These are phyloP conservation scores for Bertia moriformis DNA, from an alignment of 2,329 filamentous ascomycete genomes.

Conservation along the genomic window DNA sequence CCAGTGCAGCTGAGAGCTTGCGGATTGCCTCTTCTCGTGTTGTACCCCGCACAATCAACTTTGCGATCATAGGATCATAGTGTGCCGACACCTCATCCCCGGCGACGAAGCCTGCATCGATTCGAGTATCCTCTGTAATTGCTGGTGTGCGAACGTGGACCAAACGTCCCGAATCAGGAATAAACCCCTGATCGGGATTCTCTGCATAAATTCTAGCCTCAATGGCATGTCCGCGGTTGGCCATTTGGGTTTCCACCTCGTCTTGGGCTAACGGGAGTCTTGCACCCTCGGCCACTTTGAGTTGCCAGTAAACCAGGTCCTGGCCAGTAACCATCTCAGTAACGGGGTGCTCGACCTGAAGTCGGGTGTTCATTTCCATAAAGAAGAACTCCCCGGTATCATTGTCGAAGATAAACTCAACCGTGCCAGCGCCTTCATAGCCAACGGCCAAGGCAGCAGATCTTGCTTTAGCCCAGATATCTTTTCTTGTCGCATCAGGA, in stretches of 20 bases:
- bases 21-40: conserved; percentile 48
- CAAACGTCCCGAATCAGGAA: conserved; percentile 56
- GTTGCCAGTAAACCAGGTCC: conserved; percentile 16
- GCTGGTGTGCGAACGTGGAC: conserved; percentile 48
- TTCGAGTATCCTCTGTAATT: conserved; percentile 42
- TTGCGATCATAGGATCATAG: conserved; percentile 68
- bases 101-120: conserved; percentile 57
- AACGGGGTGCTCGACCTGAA: conserved; percentile 31
- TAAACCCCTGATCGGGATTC: conserved; percentile 57
- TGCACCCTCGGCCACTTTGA: conserved; percentile 24
- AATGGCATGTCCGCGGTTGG: conserved; percentile 52
- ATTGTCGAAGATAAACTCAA: conserved; percentile 27
- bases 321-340: conserved; percentile 21
- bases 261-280: conserved; percentile 50
- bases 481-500: conserved; percentile 10
- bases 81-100: conserved; percentile 60
- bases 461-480: conserved; percentile 21
- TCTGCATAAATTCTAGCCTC: conserved; percentile 65
- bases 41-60: conserved; percentile 54
- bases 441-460: conserved; percentile 17
- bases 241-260: conserved; percentile 48
- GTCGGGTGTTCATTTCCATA: conserved; percentile 29
- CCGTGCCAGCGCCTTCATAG: conserved; percentile 25
- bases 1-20: conserved; percentile 48
- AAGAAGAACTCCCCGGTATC: conserved; percentile 24